Percentiles rank a stretch among this genome's conserved stretches.
Conservation (phyloP, 2,329 filamentous ascomycete genomes). For the Lasiodiplodia citricola region DNA sequence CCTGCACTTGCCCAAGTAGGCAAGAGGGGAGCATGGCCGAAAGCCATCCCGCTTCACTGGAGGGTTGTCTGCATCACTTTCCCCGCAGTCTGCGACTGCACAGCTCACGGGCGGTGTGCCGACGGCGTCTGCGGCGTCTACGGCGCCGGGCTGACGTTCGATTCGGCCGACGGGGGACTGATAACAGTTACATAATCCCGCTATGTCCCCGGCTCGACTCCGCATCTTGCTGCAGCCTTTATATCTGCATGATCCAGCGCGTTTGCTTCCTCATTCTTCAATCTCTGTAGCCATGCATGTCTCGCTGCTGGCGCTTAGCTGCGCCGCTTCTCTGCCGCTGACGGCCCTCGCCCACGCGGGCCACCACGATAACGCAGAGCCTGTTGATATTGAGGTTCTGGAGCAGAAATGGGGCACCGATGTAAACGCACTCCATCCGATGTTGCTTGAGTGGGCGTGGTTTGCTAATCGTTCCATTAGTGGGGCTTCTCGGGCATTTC, state of each 20-base stretch:
- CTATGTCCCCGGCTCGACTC: background rate
- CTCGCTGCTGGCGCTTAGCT: conserved; percentile 12
- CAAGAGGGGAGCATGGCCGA: background rate
- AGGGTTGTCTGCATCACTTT: background rate
- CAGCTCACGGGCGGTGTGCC: background rate
- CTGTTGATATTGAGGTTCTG: conserved; percentile 40
- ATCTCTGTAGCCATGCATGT: conserved; percentile 9
- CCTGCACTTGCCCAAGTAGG: background rate
- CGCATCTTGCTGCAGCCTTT: background rate
- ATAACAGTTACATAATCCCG: conserved; percentile 15
- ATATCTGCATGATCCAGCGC: conserved; percentile 1
- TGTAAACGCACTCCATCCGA: conserved; percentile 32
- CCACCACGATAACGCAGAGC: conserved; percentile 36
- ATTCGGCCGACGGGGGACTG: background rate
- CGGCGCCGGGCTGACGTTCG: conserved; percentile 10
- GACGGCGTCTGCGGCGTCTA: conserved; percentile 9
- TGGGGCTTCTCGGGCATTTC: conserved; percentile 76
- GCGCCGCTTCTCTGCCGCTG: conserved; percentile 29
- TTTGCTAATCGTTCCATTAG: conserved; percentile 42
- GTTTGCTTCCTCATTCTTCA: background rate
- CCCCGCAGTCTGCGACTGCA: background rate
- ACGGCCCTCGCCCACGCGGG: conserved; percentile 36
- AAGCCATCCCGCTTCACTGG: background rate
- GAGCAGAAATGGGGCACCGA: conserved; percentile 50
- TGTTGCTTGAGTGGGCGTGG: background rate